Percentiles rank a stretch among this genome's conserved stretches.
These are phyloP conservation scores for Pythium brassicae DNA, from an alignment of 352 stramenopile species.

Conservation along the genomic window DNA sequence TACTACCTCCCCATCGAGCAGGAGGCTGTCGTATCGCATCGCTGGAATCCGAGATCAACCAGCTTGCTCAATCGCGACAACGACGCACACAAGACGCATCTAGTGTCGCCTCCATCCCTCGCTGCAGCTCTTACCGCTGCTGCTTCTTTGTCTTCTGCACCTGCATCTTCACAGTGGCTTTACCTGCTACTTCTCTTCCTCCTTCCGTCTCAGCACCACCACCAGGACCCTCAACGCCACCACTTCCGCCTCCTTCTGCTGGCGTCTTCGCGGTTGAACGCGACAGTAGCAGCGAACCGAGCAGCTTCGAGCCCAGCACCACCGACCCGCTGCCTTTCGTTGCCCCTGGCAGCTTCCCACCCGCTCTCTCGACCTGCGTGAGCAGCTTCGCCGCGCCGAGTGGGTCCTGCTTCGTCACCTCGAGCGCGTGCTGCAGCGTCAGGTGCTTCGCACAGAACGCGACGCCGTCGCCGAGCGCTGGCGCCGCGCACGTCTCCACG, in stretches of 20 bases:
- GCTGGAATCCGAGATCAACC: too few relatives aligned
- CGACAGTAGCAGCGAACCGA: slow-evolving; percentile 11
- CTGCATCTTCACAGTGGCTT: too few relatives aligned
- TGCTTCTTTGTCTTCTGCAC: too few relatives aligned
- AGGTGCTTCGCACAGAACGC: slow-evolving; percentile 52
- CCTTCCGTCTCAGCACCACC: background rate
- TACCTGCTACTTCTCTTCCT: background rate
- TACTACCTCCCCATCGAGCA: too few relatives aligned
- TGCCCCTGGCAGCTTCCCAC: background rate
- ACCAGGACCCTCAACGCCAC: too few relatives aligned
- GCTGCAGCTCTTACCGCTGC: too few relatives aligned
- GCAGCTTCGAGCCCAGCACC: slow-evolving; percentile 8
- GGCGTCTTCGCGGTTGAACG: background rate
- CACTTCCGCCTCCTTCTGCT: too few relatives aligned
- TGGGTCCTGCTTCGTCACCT: slow-evolving; percentile 45
- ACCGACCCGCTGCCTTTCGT: background rate
- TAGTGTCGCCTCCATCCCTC: too few relatives aligned
- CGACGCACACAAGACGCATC: too few relatives aligned
- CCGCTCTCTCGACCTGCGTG: slow-evolving; percentile 29
- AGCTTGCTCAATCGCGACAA: too few relatives aligned
- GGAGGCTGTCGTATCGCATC: too few relatives aligned
- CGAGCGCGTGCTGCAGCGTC: slow-evolving; percentile 63
- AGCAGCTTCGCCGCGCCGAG: slow-evolving; percentile 62
- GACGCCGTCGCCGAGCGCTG: slow-evolving; percentile 22
- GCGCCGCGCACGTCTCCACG: slow-evolving; percentile 33